Conservation (phyloP, 768 basidiomycete species). For the Mycena amicta region DNA sequence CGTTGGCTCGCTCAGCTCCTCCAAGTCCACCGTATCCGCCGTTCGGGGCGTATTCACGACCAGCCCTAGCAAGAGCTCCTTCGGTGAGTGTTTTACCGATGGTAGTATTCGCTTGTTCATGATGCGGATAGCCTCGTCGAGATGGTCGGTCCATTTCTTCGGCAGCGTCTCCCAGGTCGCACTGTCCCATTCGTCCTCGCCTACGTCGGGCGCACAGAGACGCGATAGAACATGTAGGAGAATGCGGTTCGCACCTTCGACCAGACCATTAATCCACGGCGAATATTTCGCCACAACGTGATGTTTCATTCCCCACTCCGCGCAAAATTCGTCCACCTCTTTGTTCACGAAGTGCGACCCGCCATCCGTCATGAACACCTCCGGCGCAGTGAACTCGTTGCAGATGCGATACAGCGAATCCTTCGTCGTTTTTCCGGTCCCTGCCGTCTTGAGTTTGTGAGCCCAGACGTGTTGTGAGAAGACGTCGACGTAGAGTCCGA, state of each 20-base stretch:
- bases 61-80: background rate
- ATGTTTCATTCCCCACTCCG: background rate
- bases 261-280: constrained; percentile 35
- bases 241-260: constrained; percentile 29
- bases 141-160: constrained; percentile 27
- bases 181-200: constrained; percentile 17
- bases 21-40: background rate
- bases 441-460: background rate
- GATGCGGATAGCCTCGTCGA: constrained; percentile 21
- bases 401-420: background rate
- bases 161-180: constrained; percentile 6
- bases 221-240: constrained; percentile 21
- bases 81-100: background rate
- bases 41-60: constrained; percentile 1
- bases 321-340: background rate
- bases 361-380: background rate
- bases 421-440: background rate
- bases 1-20: background rate
- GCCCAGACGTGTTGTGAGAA: constrained; percentile 4
- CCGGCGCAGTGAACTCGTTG: background rate
- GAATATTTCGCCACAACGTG: constrained; percentile 23
- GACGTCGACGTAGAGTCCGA: background rate
- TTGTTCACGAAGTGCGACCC: constrained; percentile 9
- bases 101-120: constrained; percentile 6
- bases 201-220: constrained; percentile 25